Evolutionary conservation across 208 protist species (phyloP).

Genomic region (Trypanosomatidae sp.): DNA sequence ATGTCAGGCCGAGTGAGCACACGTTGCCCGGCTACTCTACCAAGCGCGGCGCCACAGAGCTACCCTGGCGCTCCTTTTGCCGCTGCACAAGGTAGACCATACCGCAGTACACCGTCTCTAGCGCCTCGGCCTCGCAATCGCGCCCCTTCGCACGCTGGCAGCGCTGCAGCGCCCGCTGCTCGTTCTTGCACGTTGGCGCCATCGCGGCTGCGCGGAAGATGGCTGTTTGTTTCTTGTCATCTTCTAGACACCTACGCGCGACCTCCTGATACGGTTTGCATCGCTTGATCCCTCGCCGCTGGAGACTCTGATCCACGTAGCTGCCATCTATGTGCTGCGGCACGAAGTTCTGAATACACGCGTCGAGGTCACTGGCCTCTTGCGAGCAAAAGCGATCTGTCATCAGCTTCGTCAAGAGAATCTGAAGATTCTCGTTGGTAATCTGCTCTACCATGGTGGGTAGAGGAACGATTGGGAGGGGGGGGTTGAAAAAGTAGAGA

Average conservation of each 20-base stretch:
- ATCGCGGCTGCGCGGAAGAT: slow-evolving; percentile 66
- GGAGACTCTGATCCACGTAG: slow-evolving; percentile 82
- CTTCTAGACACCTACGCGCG: slow-evolving; percentile 61
- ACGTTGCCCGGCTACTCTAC: slow-evolving; percentile 1
- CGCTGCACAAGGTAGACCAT: slow-evolving; percentile 80
- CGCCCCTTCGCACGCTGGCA: slow-evolving; percentile 49
- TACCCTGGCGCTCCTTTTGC: slow-evolving; percentile 38
- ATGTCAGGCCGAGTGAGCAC: background rate
- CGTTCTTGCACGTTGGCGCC: slow-evolving; percentile 65
- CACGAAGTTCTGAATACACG: slow-evolving; percentile 89
- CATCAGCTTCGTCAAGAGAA: slow-evolving; percentile 87
- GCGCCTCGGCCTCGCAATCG: slow-evolving; percentile 80
- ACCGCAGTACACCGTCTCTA: slow-evolving; percentile 84
- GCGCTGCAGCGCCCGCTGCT: slow-evolving; percentile 45
- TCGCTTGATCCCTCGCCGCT: slow-evolving; percentile 65
- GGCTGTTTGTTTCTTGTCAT: slow-evolving; percentile 78
- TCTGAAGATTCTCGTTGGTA: slow-evolving; percentile 80
- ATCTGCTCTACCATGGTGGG: slow-evolving; percentile 50
- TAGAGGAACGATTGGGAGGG: background rate
- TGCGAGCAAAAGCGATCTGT: slow-evolving; percentile 75
- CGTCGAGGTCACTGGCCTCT: slow-evolving; percentile 71
- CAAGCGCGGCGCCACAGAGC: background rate
- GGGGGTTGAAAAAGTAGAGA: background rate
- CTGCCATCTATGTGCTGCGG: slow-evolving; percentile 68
- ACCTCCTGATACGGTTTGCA: slow-evolving; percentile 79